Evolutionary conservation across 306 rosid genomes (phyloP), one percentile per base, ranked within the genome.

Genomic region (Trichosanthes cucumerina): DNA sequence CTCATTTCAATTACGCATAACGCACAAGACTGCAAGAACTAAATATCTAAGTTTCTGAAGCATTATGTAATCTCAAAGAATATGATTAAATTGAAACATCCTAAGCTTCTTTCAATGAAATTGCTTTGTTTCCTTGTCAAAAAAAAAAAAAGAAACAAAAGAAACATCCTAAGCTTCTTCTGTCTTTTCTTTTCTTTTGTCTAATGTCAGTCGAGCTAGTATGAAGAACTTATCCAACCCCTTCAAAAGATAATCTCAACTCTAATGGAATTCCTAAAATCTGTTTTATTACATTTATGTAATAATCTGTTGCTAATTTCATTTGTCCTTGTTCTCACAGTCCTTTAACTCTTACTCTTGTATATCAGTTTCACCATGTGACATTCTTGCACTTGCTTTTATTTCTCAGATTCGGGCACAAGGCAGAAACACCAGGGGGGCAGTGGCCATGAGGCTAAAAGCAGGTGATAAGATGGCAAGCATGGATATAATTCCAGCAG

Each of bases 401-500:
- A 80, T 82, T 58, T 24, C 79, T 59, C 96, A 95, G 99, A 90
- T 92, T 81, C 97, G 97, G 16, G 83, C 97, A 24, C 89, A 41
- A 80, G 82, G 93, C 81, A 89, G 99, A 89, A 95, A 90, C 81
- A 92, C 99, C 4, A 87, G 99, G 81, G 99, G 97, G 52, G 82
- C 91, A 60, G 82, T 78, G 77, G 99, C 97, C 78, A 95, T 95
- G 99, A 91, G 89, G 82, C 97, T 95, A 70, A 92, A 63, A 81
- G 80, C 71, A 66, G 93, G 89, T 75, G 99, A 95, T 88, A 92
- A 86, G 86, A 91, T 95, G 92, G 99, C 99, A 18, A 83, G 97
- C 49, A 88, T 91, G 83, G 99, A 92, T 86, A 92, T 95, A 75
- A 87, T 95, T 80, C 97, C 97, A 39, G 96, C 91, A 49, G 82